These are phyloP conservation scores for Musa balbisiana DNA, from an alignment of 202 grass and related monocot species.

Conservation along the genomic window DNA sequence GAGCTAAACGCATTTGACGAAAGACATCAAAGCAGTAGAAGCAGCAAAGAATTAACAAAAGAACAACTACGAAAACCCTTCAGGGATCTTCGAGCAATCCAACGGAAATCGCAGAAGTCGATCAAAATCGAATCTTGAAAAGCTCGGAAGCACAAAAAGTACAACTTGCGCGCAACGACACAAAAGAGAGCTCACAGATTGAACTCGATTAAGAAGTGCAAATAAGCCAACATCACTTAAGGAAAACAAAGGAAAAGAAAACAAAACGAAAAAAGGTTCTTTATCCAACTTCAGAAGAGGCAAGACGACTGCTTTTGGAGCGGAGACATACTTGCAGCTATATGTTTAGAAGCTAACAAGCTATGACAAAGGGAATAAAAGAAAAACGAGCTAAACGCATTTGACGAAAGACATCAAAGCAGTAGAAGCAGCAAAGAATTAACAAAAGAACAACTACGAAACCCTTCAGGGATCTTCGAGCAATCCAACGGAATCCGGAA, in stretches of 20 bases:
- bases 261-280: neutral
- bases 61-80: neutral
- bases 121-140: neutral
- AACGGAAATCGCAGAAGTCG: neutral
- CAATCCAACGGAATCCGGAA: neutral
- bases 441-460: neutral
- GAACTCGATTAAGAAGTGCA: neutral
- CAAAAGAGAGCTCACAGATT: neutral
- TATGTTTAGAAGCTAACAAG: neutral
- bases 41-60: too few species aligned
- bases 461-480: neutral
- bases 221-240: neutral
- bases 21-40: neutral
- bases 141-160: neutral
- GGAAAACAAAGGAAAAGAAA: neutral
- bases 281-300: neutral
- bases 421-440: neutral
- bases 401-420: neutral
- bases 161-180: slow-evolving; percentile 13
- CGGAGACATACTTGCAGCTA: neutral
- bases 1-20: too few species aligned
- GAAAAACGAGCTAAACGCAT: too few species aligned
- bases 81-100: neutral
- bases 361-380: neutral
- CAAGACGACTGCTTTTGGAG: neutral